A percentile compares a stretch with the other conserved stretches of the same genome.
These are phyloP conservation scores for Lentinula sp. DNA, from an alignment of 768 basidiomycete genomes.

Conservation along the genomic window DNA sequence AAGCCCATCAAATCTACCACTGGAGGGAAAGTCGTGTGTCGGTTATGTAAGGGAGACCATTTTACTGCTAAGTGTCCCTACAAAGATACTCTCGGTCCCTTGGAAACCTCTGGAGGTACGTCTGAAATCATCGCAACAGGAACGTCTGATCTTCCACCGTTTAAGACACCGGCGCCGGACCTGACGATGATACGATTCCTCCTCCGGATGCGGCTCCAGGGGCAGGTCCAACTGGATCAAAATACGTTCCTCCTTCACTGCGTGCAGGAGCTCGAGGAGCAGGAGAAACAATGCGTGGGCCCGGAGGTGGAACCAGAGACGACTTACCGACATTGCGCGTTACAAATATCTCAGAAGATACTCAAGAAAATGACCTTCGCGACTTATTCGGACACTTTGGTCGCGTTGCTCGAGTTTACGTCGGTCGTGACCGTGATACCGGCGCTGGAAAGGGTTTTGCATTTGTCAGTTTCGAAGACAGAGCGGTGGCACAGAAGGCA, in stretches of 20 bases:
- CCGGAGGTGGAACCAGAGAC: conserved; percentile 56
- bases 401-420: conserved; percentile 82
- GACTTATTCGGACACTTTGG: conserved; percentile 88
- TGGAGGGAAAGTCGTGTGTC: conserved; percentile 84
- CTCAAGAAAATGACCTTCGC: conserved; percentile 88
- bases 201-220: conserved; percentile 27
- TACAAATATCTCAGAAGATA: conserved; percentile 95
- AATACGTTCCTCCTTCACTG: conserved; percentile 94
- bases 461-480: conserved; percentile 92
- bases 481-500: conserved; percentile 73
- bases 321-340: conserved; percentile 96
- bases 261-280: conserved; percentile 61
- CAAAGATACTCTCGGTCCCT: conserved; percentile 84
- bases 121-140: conserved; percentile 10
- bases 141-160: neutral
- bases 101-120: conserved; percentile 52
- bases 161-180: conserved; percentile 25
- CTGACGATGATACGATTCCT: conserved; percentile 30
- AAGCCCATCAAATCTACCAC: conserved; percentile 65
- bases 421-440: conserved; percentile 92
- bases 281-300: conserved; percentile 72
- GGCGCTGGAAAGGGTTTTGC: conserved; percentile 95
- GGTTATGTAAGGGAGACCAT: conserved; percentile 94
- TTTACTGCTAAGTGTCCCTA: conserved; percentile 99
- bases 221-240: conserved; percentile 49